Evolutionary conservation across 306 rosid genomes (phyloP).

Genomic region (Dryas drummondii): DNA sequence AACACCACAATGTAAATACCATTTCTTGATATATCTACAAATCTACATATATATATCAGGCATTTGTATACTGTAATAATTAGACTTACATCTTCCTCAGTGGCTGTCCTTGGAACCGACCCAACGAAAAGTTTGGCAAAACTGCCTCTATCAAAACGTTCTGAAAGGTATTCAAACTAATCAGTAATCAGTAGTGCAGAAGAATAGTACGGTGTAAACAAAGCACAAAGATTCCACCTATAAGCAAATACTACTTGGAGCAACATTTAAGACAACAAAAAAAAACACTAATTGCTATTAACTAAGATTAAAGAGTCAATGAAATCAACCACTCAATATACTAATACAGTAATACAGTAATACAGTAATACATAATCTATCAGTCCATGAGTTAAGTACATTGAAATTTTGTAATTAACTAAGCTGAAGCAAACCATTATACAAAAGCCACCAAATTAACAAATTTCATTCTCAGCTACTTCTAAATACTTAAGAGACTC

Average conservation of each 20-base stretch:
- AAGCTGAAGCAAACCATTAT: background rate
- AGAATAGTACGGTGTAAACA: background rate
- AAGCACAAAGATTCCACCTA: background rate
- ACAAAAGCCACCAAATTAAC: background rate
- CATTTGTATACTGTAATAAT: background rate
- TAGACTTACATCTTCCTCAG: constrained; percentile 76
- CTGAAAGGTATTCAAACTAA: constrained; percentile 41
- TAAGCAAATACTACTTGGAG: background rate
- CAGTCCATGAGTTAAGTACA: background rate
- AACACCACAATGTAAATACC: constrained; percentile 7
- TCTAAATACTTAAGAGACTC: background rate
- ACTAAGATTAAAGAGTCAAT: background rate
- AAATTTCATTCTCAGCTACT: background rate
- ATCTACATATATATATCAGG: no score
- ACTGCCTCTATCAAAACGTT: constrained; percentile 53
- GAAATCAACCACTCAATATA: background rate
- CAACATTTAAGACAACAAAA: background rate
- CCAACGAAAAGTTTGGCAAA: constrained; percentile 93
- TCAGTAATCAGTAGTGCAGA: background rate
- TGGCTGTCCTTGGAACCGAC: constrained; percentile 86
- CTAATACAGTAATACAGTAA: background rate
- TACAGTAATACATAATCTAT: background rate
- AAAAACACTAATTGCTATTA: background rate
- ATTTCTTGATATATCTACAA: background rate
- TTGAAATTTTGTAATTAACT: background rate